phyloP scores from a whole-genome alignment of 1,139 yeast genomes.

The Saccharomyces pastorianus region DNA sequence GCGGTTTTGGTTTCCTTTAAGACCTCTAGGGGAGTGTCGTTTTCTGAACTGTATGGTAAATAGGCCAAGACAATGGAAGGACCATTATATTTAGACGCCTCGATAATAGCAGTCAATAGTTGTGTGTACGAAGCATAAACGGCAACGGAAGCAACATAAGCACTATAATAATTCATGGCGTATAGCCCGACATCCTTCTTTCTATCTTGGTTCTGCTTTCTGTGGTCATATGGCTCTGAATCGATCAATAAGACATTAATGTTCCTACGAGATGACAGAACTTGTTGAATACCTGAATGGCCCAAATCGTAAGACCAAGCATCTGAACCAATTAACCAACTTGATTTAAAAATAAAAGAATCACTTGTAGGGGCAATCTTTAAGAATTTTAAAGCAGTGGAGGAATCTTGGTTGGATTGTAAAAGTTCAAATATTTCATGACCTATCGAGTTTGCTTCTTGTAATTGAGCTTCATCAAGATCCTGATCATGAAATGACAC shows the following conservation, averaged over 20 bases:
- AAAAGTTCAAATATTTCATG: slow-evolving; percentile 32
- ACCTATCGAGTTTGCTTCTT: slow-evolving; percentile 29
- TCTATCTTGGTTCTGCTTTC: slow-evolving; percentile 35
- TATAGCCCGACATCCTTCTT: slow-evolving; percentile 92
- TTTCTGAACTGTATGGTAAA: slow-evolving; percentile 64
- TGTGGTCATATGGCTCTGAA: slow-evolving; percentile 63
- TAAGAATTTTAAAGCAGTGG: slow-evolving; percentile 36
- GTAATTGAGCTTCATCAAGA: slow-evolving; percentile 30
- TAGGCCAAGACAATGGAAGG: slow-evolving; percentile 90
- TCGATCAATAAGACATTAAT: slow-evolving; percentile 82
- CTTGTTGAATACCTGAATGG: slow-evolving; percentile 82
- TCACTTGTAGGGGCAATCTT: slow-evolving; percentile 40
- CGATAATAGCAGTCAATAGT: slow-evolving; percentile 77
- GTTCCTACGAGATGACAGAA: slow-evolving; percentile 66
- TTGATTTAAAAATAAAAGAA: slow-evolving; percentile 43
- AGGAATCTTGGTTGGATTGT: slow-evolving; percentile 28
- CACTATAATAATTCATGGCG: slow-evolving; percentile 88
- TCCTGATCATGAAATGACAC: slow-evolving; percentile 37
- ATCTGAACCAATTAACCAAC: slow-evolving; percentile 91
- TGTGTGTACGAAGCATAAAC: slow-evolving; percentile 91
- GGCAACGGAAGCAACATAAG: slow-evolving; percentile 92
- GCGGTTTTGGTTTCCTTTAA: slow-evolving; percentile 83
- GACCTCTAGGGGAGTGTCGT: slow-evolving; percentile 62
- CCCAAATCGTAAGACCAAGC: slow-evolving; percentile 95
- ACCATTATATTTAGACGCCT: slow-evolving; percentile 81